Evolutionary conservation across 768 basidiomycete genomes (phyloP).

Genomic region (Trametes gibbosa): DNA sequence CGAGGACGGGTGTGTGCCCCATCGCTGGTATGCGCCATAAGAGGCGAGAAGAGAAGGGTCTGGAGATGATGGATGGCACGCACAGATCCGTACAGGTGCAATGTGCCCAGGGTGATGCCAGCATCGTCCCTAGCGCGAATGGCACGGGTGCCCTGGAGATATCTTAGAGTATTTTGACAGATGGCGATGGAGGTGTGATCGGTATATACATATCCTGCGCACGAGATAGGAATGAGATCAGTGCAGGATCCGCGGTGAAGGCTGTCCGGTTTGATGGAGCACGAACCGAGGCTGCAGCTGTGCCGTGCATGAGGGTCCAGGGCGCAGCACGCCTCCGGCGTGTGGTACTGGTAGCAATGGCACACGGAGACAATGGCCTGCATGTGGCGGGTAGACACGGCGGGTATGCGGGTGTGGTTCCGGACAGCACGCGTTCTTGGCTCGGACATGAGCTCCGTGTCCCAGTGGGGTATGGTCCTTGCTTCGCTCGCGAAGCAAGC

Average conservation of each 20-base stretch:
- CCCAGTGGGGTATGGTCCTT: neutral
- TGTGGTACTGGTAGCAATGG: neutral
- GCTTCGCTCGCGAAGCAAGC: neutral
- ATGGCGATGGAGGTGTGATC: constrained; percentile 16
- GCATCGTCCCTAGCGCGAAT: neutral
- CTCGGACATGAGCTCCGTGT: constrained; percentile 14
- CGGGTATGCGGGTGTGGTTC: neutral
- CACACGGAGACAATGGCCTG: neutral
- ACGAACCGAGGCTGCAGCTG: constrained; percentile 7
- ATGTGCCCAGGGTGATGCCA: constrained; percentile 7
- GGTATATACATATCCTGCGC: neutral
- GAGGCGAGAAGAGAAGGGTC: neutral
- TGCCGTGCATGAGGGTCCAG: neutral
- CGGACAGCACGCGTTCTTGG: neutral
- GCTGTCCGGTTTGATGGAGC: constrained; percentile 17
- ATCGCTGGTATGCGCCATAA: neutral
- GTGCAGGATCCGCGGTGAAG: constrained; percentile 17
- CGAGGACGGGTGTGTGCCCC: neutral
- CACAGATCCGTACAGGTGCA: neutral
- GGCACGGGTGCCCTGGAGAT: constrained; percentile 2
- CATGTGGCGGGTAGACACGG: neutral
- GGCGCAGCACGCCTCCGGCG: neutral
- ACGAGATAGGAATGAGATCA: constrained; percentile 16
- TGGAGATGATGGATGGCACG: constrained; percentile 1
- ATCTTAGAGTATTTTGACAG: constrained; percentile 15